Conservation (phyloP, 108 stramenopile genomes). For the Discostella pseudostelligera region DNA sequence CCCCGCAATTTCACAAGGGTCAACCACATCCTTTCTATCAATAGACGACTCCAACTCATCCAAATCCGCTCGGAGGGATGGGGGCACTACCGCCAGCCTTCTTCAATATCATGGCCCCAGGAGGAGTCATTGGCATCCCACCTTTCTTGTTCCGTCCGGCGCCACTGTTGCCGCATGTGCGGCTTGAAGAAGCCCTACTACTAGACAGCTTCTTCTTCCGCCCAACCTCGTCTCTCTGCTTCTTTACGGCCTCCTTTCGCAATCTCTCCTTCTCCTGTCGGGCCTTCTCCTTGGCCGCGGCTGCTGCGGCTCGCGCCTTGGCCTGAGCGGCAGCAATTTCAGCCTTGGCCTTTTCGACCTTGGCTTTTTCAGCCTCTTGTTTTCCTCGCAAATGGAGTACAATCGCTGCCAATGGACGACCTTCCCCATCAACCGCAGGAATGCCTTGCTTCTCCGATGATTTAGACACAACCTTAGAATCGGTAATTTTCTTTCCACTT, state of each 20-base stretch:
- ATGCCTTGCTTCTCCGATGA: neutral
- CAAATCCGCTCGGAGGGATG: constrained; percentile 20
- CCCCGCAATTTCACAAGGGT: too few relatives aligned
- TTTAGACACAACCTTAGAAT: neutral
- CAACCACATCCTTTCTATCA: too few relatives aligned
- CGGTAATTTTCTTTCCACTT: constrained; percentile 3
- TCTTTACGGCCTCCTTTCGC: constrained; percentile 20
- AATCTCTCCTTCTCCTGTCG: constrained; percentile 12
- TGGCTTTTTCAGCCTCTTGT: constrained; percentile 27
- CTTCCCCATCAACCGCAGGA: constrained; percentile 35
- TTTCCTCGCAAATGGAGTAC: constrained; percentile 36
- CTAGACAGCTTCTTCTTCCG: constrained; percentile 12
- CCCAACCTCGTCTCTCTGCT: constrained; percentile 17
- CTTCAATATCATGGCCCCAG: constrained; percentile 35
- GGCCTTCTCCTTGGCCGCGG: constrained; percentile 22
- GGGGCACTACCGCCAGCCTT: constrained; percentile 10
- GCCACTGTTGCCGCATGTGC: neutral
- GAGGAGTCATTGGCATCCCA: constrained; percentile 26
- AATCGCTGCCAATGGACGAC: constrained; percentile 39
- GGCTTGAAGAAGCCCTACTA: neutral
- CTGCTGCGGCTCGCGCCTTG: constrained; percentile 16
- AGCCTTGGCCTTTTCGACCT: constrained; percentile 31
- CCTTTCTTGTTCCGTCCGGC: constrained; percentile 1
- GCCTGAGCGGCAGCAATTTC: constrained; percentile 32
- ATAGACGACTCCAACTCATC: neutral